Base-by-base conservation (phyloP, 176 grass and related monocot genomes). In the Neostapfia colusana region DNA sequence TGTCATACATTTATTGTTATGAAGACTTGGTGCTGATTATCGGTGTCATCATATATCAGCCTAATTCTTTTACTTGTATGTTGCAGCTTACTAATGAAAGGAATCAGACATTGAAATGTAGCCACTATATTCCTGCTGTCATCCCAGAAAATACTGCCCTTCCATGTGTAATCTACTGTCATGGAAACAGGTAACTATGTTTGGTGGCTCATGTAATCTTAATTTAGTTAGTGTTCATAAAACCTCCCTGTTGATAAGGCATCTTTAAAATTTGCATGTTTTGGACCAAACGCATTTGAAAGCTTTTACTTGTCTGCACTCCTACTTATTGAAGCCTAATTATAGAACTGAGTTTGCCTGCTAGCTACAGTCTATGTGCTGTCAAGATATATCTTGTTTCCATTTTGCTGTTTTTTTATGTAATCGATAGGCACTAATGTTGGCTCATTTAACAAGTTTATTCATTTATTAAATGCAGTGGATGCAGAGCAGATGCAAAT, bases 401-500 rank as follows among this genome's bases (percentile, higher is more conserved):
- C 37, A 69, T 55, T 74, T 64, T 68, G 43, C 2, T 67, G 36
- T 31, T 79, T 56, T 57, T 45, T 4, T 48, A 39, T 9, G 14
- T 71, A 36, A 63, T 79, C 56, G 24, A 79, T 53, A 65, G 17
- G 5, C 18, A 60, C 36, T 27, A 14, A 21, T 69, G 27, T 58
- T 83, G 59, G 23, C 23, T 20, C 40, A 73, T 50, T 48, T 84
- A 79, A 81, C 63, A 23, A 6, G 21, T 55, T 44, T 65, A 35
- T 48, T 50, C 24, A 76, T 76, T 55, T 75, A 83, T 53, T 49
- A 28, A 77, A 88, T 92, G 80, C 91, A 99, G 95, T 83, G 95
- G 95, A 76, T 99, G 95, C 83, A 92, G 95, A 90, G 95, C 95
- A 41, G 95, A 99, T 89, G 95, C 89, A 90, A 99, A 99, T 85